Evolutionary conservation across 106 monocot species (phyloP).

Genomic region (Gastrodia elata): DNA sequence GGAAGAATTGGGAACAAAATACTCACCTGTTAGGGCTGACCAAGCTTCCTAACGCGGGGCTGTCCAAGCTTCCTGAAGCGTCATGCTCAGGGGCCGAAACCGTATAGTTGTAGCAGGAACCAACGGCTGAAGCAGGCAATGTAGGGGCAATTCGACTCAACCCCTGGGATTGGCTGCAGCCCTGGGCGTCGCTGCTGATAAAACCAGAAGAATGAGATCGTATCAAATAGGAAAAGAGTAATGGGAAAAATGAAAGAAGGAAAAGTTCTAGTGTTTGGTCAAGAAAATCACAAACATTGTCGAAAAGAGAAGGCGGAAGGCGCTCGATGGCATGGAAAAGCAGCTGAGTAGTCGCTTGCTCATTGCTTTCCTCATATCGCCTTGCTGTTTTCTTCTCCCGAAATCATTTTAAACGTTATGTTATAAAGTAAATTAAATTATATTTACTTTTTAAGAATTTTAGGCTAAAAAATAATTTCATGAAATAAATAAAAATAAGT

Average conservation of each 20-base stretch:
- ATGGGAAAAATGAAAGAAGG: background rate
- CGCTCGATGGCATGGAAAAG: constrained; percentile 34
- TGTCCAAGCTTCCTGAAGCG: constrained; percentile 10
- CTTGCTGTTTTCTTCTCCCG: background rate
- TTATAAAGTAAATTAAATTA: no score
- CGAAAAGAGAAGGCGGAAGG: constrained; percentile 19
- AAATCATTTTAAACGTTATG: no score
- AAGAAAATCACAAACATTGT: constrained; percentile 11
- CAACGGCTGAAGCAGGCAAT: background rate
- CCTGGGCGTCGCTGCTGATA: background rate
- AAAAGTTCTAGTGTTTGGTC: background rate
- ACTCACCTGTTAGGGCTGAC: constrained; percentile 34
- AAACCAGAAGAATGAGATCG: background rate
- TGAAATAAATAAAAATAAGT: no score
- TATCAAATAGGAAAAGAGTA: background rate
- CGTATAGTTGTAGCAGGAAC: constrained; percentile 33
- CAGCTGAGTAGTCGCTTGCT: constrained; percentile 47
- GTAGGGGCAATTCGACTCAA: constrained; percentile 9
- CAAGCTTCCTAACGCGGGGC: constrained; percentile 11
- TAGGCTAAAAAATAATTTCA: no score
- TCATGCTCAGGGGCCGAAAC: constrained; percentile 8
- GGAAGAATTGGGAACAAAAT: background rate
- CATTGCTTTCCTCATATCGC: constrained; percentile 14
- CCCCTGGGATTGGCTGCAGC: background rate
- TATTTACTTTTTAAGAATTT: no score